Percentiles rank a stretch among this genome's conserved stretches.
Evolutionary conservation across 345 rosid genomes (phyloP).

Genomic region (Corymbia maculata): DNA sequence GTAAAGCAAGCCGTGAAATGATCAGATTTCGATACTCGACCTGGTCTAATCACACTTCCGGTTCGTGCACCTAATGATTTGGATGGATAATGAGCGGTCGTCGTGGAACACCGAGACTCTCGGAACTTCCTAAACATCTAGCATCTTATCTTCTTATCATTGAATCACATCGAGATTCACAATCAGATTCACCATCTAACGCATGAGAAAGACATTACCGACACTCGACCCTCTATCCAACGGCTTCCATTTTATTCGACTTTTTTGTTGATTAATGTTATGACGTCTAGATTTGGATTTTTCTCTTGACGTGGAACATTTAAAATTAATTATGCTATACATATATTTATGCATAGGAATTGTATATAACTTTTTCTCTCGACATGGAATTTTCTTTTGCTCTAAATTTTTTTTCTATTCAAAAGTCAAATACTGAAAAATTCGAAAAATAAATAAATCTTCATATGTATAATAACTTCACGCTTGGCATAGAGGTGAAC

Average conservation of each 20-base stretch:
- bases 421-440: background rate
- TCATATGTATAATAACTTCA: background rate
- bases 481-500: background rate
- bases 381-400: no score
- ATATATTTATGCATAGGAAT: no score
- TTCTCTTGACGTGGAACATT: background rate
- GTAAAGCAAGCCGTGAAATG: background rate
- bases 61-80: background rate
- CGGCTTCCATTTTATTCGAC: background rate
- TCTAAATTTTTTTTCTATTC: background rate
- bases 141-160: no score
- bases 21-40: background rate
- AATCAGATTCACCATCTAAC: no score
- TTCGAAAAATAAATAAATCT: no score
- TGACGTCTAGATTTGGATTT: background rate
- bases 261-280: background rate
- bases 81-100: background rate
- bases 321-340: background rate
- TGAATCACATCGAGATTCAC: no score
- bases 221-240: background rate
- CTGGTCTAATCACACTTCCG: background rate
- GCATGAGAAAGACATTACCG: rapidly evolving
- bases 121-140: background rate
- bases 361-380: no score
- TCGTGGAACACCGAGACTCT: rapidly evolving